A percentile compares a stretch with the other conserved stretches of the same genome.
These are phyloP conservation scores for Lasiodiplodia sp. DNA, from an alignment of 2,329 filamentous ascomycete species.

Conservation along the genomic window DNA sequence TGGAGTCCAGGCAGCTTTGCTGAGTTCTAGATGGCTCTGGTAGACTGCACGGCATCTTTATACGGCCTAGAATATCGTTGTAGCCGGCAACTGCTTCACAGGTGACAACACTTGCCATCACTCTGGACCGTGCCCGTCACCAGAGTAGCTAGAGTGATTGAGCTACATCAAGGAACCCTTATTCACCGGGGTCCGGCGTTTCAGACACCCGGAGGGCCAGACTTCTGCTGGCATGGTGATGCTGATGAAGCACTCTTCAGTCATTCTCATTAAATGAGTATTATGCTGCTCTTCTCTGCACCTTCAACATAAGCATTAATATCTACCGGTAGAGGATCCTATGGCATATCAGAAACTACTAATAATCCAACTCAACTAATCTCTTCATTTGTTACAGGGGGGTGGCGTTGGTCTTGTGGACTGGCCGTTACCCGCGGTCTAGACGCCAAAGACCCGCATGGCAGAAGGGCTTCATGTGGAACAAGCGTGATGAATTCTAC, in stretches of 20 bases:
- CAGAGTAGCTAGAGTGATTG: not conserved
- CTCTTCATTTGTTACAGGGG: not conserved
- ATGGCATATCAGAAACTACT: not conserved
- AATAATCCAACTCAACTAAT: not conserved
- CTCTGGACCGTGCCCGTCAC: not conserved
- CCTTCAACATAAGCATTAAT: not conserved
- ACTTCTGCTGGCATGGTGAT: no score
- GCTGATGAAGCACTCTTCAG: not conserved
- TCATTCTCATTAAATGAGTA: not conserved
- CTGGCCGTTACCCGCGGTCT: not conserved
- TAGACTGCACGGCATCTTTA: not conserved
- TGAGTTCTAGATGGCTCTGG: constrained; percentile 22
- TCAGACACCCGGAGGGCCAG: constrained; percentile 10
- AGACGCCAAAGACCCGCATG: not conserved
- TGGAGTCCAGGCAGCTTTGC: not conserved
- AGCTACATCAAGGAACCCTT: constrained; percentile 14
- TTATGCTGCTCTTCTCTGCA: not conserved
- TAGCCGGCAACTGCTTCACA: not conserved
- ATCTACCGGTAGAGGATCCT: not conserved
- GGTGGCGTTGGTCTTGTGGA: no score
- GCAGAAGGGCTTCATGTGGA: not conserved
- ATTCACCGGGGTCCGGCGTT: constrained; percentile 16
- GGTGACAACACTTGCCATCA: not conserved
- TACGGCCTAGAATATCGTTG: constrained; percentile 16
- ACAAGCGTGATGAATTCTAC: not conserved